Conservation (phyloP, 108 stramenopile species). For the Nannochloropsis salina region DNA sequence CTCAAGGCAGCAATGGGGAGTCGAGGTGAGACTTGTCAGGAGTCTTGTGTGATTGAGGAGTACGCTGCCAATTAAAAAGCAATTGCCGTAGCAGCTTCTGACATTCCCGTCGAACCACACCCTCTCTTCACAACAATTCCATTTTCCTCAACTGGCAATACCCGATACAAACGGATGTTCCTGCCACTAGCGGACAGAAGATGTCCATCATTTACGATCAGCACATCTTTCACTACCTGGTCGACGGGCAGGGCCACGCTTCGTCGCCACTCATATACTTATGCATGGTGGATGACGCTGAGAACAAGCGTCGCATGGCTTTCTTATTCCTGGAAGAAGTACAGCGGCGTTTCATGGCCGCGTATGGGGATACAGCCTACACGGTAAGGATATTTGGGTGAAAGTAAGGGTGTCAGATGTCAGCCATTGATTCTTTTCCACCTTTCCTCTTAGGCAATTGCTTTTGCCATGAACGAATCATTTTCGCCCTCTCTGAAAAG, state of each 20-base stretch:
- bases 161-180: conserved; percentile 54
- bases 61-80: no score
- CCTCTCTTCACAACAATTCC: no score
- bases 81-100: no score
- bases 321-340: conserved; percentile 91
- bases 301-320: conserved; percentile 74
- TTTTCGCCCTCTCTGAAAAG: conserved; percentile 66
- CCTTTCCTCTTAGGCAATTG: conserved; percentile 61
- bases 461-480: conserved; percentile 85
- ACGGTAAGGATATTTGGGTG: conserved; percentile 2
- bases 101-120: no score
- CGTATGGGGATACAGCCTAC: conserved; percentile 62
- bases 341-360: conserved; percentile 64
- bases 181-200: conserved; percentile 37
- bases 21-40: no score
- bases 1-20: not conserved
- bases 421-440: not conserved
- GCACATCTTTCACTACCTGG: conserved; percentile 77
- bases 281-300: conserved; percentile 79
- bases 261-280: conserved; percentile 69
- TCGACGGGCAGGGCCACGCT: conserved; percentile 52
- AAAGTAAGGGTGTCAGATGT: no score
- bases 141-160: conserved; percentile 56
- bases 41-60: no score
- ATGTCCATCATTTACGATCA: conserved; percentile 57